A percentile compares a stretch with the other conserved stretches of the same genome.
Evolutionary conservation across 1,139 yeast genomes (phyloP).

Genomic region (Candida gigantensis): DNA sequence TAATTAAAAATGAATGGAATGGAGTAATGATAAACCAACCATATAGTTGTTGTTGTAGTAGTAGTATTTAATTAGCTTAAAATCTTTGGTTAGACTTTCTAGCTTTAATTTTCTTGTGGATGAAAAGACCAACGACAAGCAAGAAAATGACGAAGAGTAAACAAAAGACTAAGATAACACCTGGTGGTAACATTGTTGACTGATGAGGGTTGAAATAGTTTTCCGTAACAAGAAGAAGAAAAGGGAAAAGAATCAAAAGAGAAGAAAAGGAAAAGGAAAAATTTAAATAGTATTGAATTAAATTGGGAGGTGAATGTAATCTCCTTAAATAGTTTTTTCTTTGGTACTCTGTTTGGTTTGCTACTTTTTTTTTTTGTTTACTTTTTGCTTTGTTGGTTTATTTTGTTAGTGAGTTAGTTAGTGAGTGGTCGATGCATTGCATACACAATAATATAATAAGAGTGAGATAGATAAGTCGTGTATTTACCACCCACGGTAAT

Average conservation of each 20-base stretch:
- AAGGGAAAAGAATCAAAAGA: conserved; percentile 5
- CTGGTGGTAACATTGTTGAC: conserved; percentile 47
- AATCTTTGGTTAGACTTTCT: conserved; percentile 52
- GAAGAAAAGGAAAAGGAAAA: conserved; percentile 11
- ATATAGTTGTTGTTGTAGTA: no score
- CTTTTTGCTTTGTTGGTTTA: no score
- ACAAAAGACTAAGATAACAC: conserved; percentile 54
- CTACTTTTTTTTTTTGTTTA: no score
- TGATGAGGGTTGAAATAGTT: neutral
- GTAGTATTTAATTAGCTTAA: conserved; percentile 27
- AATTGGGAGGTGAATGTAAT: neutral
- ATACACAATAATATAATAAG: no score
- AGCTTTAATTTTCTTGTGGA: conserved; percentile 42
- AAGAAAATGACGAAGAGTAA: conserved; percentile 44
- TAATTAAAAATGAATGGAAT: no score
- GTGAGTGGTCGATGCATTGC: no score
- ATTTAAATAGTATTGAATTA: conserved; percentile 1
- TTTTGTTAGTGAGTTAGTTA: no score
- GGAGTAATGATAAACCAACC: no score
- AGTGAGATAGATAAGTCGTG: no score
- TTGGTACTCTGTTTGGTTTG: no score
- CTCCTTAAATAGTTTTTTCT: no score
- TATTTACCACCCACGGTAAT: no score
- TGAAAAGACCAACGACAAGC: conserved; percentile 36
- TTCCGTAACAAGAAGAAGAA: conserved; percentile 5